Evolutionary conservation across 1,284 basidiomycete genomes (phyloP).

Genomic region (Trametes versicolor): DNA sequence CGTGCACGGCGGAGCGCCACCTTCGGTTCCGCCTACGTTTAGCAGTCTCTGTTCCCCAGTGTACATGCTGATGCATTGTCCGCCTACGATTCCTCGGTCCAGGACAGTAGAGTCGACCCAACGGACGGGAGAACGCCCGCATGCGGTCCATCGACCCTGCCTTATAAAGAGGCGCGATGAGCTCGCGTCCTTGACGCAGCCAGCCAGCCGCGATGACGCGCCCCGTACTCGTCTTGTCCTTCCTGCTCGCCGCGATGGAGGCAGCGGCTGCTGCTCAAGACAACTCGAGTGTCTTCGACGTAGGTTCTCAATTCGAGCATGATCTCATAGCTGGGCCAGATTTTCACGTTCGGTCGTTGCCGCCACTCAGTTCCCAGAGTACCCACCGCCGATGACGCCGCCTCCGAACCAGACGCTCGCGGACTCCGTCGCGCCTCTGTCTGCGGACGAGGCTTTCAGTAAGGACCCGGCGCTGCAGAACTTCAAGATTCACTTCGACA

Average conservation of each 20-base stretch:
- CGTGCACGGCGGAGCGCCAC: conserved; percentile 8
- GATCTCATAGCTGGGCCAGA: too few relatives aligned
- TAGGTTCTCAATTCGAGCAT: not conserved
- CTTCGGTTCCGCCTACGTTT: conserved; percentile 3
- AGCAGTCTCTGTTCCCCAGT: conserved; percentile 3
- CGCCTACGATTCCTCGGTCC: not conserved
- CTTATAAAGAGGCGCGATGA: conserved; percentile 1
- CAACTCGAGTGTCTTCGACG: conserved; percentile 20
- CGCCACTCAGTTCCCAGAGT: conserved; percentile 33
- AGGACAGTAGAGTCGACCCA: conserved; percentile 3
- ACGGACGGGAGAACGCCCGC: not conserved
- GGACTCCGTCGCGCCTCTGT: conserved; percentile 23
- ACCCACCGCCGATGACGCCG: conserved; percentile 35
- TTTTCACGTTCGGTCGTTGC: not conserved
- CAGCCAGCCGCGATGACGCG: not conserved
- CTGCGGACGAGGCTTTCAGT: conserved; percentile 18
- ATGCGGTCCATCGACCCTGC: not conserved
- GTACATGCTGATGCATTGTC: not conserved
- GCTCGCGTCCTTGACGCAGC: not conserved
- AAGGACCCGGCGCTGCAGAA: conserved; percentile 26
- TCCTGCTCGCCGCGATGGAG: not conserved
- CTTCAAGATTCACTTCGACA: conserved; percentile 33
- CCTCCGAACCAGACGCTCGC: conserved; percentile 35
- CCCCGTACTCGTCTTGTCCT: not conserved
- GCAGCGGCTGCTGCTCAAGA: not conserved